Conservation (phyloP, 73 alveolate genomes). For the Paramecium sonneborni region DNA sequence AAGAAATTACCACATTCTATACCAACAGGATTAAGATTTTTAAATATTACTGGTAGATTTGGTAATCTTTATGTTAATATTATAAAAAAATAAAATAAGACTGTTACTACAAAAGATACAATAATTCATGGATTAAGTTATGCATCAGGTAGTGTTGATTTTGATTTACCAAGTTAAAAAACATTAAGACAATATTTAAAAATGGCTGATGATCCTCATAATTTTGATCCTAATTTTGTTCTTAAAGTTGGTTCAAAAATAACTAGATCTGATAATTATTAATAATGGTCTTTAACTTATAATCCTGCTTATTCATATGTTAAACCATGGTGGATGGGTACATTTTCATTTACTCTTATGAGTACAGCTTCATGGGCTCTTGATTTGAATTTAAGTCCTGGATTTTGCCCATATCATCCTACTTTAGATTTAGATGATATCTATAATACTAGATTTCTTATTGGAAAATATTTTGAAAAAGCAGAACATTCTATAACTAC, state of each 20-base stretch:
- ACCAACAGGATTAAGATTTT: conserved; percentile 32
- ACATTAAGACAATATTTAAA: background rate
- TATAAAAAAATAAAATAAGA: conserved; percentile 31
- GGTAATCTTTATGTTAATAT: conserved; percentile 59
- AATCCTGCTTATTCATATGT: conserved; percentile 68
- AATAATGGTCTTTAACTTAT: conserved; percentile 59
- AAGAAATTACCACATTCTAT: conserved; percentile 10
- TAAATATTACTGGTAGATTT: conserved; percentile 51
- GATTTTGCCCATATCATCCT: conserved; percentile 66
- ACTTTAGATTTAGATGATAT: conserved; percentile 48
- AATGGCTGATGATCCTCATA: conserved; percentile 62
- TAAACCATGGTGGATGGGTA: conserved; percentile 67
- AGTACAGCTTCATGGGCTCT: conserved; percentile 52
- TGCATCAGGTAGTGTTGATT: conserved; percentile 29
- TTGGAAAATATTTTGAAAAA: conserved; percentile 17
- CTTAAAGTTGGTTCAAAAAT: conserved; percentile 52
- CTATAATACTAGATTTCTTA: conserved; percentile 13
- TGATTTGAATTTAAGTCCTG: conserved; percentile 48
- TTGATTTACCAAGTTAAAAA: conserved; percentile 50
- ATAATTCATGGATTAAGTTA: conserved; percentile 43
- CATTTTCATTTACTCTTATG: conserved; percentile 61
- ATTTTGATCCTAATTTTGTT: conserved; percentile 64
- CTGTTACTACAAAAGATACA: conserved; percentile 40
- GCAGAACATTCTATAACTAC: conserved; percentile 30
- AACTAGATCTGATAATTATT: conserved; percentile 56